Evolutionary conservation across 2,329 filamentous ascomycete species (phyloP), one percentile per base, ranked within the genome.

Genomic region (Penicillium concentricum): DNA sequence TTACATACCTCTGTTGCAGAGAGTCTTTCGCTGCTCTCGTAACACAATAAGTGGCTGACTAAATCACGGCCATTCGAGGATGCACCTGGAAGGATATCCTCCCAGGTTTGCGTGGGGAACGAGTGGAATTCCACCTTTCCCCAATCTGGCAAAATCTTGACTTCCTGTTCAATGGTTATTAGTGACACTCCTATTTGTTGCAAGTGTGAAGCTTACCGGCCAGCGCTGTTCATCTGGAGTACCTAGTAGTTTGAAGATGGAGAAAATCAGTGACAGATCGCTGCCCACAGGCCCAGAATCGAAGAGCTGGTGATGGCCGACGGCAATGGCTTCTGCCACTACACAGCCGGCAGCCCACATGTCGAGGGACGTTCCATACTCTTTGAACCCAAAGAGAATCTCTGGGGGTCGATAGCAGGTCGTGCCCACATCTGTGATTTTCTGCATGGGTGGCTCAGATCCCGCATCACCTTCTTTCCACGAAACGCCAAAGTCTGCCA

Each of bases 401-500:
- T 99, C 95, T 0, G 94, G 94, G 0, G 93, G 84, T 20, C 95
- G 86, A 75, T 99, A 99, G 47, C 89, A 85, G 0, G 92, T 93
- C 1, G 93, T 97, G 35, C 94, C 94, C 26, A 99, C 90, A 71
- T 99, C 95, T 8, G 94, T 87, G 51, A 96, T 89, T 74, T 97
- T 97, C 53, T 80, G 68, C 52, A 84, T 72, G 9, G 79, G 69
- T 1, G 85, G 79, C 70, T 99, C 94, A 15, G 84, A 82, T 4
- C 77, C 75, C 6, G 74, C 62, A 22, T 79, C 74, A 12, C 80
- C 73, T 3, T 88, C 84, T 63, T 88, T 86, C 92, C 92, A 97
- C 9, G 92, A 86, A 38, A 94, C 95, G 49, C 94, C 93, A 76
- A 99, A 97, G 73, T 99, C 94, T 35, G 91, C 86, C 2, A 99